Evolutionary conservation across 2,329 filamentous ascomycete species (phyloP).

Genomic region (Fusarium sp.): DNA sequence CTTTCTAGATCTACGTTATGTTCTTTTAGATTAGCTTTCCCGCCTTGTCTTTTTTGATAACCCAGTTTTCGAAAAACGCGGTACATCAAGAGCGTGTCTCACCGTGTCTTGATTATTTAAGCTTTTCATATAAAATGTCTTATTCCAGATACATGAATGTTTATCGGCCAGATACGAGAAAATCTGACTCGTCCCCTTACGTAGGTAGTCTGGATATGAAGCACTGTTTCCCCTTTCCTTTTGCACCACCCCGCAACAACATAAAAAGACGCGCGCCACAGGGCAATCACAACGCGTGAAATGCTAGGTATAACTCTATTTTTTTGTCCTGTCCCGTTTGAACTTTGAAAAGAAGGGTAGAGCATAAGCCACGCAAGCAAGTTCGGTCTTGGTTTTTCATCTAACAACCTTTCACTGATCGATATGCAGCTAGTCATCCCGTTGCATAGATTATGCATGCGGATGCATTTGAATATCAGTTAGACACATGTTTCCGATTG

Average conservation of each 20-base stretch:
- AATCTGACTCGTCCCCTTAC: conserved; percentile 32
- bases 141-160: neutral
- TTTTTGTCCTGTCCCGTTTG: neutral
- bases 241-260: conserved; percentile 36
- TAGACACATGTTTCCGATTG: conserved; percentile 8
- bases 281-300: conserved; percentile 27
- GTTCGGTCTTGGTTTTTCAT: neutral
- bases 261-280: conserved; percentile 33
- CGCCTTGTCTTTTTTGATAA: conserved; percentile 25
- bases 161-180: conserved; percentile 24
- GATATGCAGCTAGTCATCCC: conserved; percentile 25
- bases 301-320: conserved; percentile 21
- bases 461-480: conserved; percentile 11
- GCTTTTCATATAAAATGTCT: conserved; percentile 21
- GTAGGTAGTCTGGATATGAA: neutral
- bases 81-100: conserved; percentile 16
- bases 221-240: conserved; percentile 26
- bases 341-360: neutral
- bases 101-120: conserved; percentile 23
- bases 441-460: conserved; percentile 23
- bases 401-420: neutral
- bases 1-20: conserved; percentile 14
- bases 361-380: neutral
- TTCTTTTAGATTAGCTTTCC: conserved; percentile 23
- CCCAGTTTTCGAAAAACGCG: conserved; percentile 8